These are phyloP conservation scores for Neurospora tetrasperma DNA, from an alignment of 495 filamentous ascomycete genomes.

Conservation along the genomic window DNA sequence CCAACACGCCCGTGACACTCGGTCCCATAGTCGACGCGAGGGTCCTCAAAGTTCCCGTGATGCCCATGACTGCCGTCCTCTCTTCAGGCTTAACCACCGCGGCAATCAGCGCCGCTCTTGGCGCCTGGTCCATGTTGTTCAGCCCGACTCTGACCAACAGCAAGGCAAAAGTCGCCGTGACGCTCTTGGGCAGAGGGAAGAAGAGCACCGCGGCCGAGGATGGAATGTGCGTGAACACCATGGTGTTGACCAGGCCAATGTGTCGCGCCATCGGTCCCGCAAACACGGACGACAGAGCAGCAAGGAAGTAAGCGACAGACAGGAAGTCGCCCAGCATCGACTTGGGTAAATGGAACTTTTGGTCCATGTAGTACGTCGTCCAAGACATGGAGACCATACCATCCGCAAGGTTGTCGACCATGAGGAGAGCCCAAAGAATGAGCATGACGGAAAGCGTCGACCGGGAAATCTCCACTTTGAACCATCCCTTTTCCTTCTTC, in stretches of 20 bases:
- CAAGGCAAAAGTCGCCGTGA: constrained; percentile 48
- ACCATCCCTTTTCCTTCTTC: constrained; percentile 23
- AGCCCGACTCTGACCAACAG: constrained; percentile 52
- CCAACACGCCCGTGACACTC: constrained; percentile 60
- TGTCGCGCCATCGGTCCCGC: constrained; percentile 64
- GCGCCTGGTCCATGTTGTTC: constrained; percentile 69
- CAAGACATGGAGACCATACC: constrained; percentile 64
- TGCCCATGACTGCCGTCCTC: constrained; percentile 71
- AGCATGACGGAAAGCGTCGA: constrained; percentile 51
- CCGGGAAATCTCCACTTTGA: constrained; percentile 36
- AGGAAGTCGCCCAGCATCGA: constrained; percentile 41
- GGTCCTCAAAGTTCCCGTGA: constrained; percentile 61
- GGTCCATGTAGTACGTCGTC: constrained; percentile 68
- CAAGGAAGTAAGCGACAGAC: constrained; percentile 26
- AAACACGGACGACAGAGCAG: constrained; percentile 49
- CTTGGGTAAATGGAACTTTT: constrained; percentile 61
- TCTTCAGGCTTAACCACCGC: constrained; percentile 62
- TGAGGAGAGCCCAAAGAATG: constrained; percentile 65
- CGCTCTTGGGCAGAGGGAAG: constrained; percentile 23
- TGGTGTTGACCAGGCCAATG: constrained; percentile 62
- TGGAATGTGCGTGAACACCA: constrained; percentile 38
- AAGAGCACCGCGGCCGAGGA: constrained; percentile 33
- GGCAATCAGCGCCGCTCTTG: constrained; percentile 71
- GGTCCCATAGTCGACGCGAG: constrained; percentile 55
- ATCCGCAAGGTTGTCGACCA: constrained; percentile 67